phyloP scores from a whole-genome alignment of 2,329 filamentous ascomycete species.

The Volutella citrinella region DNA sequence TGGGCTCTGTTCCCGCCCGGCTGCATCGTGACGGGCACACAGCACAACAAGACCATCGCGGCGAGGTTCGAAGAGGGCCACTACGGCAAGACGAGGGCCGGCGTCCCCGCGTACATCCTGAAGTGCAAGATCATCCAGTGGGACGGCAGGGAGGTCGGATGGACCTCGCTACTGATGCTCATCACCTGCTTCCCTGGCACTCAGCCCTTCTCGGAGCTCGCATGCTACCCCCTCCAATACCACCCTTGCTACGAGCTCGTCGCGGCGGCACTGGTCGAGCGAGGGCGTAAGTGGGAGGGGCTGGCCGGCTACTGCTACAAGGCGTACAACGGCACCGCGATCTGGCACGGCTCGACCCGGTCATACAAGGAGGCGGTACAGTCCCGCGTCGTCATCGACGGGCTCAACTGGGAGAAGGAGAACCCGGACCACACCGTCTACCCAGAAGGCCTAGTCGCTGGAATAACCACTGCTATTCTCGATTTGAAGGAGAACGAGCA shows the following conservation, averaged over 20 bases:
- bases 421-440: conserved; percentile 25
- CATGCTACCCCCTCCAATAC: conserved; percentile 42
- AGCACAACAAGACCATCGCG: conserved; percentile 37
- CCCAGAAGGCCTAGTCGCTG: conserved; percentile 8
- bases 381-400: conserved; percentile 30
- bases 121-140: conserved; percentile 44
- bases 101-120: conserved; percentile 37
- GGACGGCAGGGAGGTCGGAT: conserved; percentile 46
- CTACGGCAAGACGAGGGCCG: conserved; percentile 36
- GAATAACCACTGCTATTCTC: background rate
- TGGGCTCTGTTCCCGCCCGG: conserved; percentile 54
- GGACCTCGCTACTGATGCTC: conserved; percentile 29
- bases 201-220: conserved; percentile 40
- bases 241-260: conserved; percentile 39
- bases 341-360: conserved; percentile 23
- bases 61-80: conserved; percentile 36
- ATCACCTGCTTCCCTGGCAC: conserved; percentile 43
- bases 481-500: background rate
- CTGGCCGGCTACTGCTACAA: conserved; percentile 48
- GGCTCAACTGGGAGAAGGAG: conserved; percentile 28
- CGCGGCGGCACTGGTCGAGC: conserved; percentile 30
- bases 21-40: conserved; percentile 35
- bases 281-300: conserved; percentile 43
- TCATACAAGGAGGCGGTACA: conserved; percentile 26
- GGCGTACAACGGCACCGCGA: conserved; percentile 39